These are phyloP conservation scores for Eucalyptus melliodora DNA, from an alignment of 345 rosid genomes.

Conservation along the genomic window DNA sequence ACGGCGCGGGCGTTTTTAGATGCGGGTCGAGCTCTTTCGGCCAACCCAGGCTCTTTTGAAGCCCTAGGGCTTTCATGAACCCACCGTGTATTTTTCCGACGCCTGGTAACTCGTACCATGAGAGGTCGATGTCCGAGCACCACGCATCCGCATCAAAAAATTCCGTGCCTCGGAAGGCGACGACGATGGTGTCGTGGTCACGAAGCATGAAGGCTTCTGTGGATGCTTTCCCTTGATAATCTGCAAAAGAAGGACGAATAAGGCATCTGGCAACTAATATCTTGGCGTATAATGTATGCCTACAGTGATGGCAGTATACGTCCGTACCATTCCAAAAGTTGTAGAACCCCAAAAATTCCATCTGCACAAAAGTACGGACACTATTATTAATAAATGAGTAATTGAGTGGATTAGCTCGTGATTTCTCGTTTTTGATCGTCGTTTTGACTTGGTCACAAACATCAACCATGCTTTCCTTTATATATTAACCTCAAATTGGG, in stretches of 20 bases:
- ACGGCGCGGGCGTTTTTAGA: not conserved
- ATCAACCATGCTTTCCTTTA: not conserved
- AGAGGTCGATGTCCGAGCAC: conserved; percentile 30
- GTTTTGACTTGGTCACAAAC: not conserved
- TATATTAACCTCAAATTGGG: not conserved
- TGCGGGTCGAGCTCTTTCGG: not conserved
- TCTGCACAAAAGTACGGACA: conserved; percentile 8
- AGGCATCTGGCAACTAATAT: not conserved
- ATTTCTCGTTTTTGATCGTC: not conserved
- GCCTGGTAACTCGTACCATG: conserved; percentile 20
- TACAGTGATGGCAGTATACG: not conserved
- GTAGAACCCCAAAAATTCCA: conserved; percentile 41
- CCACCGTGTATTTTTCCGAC: conserved; percentile 46
- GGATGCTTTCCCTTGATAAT: conserved; percentile 1
- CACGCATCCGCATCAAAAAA: conserved; percentile 28
- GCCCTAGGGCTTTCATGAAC: conserved; percentile 56
- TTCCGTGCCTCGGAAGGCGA: conserved; percentile 39
- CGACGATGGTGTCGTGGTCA: conserved; percentile 6
- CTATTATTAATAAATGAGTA: not conserved
- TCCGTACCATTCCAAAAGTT: conserved; percentile 65
- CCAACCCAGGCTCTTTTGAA: not conserved
- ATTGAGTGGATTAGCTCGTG: not conserved
- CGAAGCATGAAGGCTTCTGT: conserved; percentile 20
- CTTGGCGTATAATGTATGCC: not conserved
- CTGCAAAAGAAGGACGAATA: not conserved